These are phyloP conservation scores for Talaromyces trachyspermus DNA, from an alignment of 495 filamentous ascomycete genomes.

Conservation along the genomic window DNA sequence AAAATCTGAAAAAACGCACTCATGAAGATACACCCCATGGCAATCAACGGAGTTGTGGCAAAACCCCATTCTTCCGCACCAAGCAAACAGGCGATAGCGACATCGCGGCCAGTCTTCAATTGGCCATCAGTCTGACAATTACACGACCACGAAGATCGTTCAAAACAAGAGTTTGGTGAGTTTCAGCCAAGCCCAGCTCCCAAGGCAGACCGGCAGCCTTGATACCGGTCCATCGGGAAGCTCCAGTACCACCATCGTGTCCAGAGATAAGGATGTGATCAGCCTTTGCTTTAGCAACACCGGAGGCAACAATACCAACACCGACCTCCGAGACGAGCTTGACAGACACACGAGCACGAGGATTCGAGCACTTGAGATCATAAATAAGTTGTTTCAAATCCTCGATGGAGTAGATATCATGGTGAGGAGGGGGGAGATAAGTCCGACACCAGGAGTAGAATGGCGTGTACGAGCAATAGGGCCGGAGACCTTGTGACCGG, in stretches of 20 bases:
- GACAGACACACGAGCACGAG: conserved; percentile 89
- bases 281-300: conserved; percentile 97
- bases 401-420: conserved; percentile 99
- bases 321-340: conserved; percentile 98
- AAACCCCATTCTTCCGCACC: conserved; percentile 98
- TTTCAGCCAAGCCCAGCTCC: conserved; percentile 97
- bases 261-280: conserved; percentile 98
- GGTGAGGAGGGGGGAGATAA: conserved; percentile 99
- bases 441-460: conserved; percentile 96
- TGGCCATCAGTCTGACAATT: conserved; percentile 98
- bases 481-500: conserved; percentile 95
- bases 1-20: neutral
- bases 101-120: conserved; percentile 86
- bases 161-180: conserved; percentile 95
- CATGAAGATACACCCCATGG: conserved; percentile 98
- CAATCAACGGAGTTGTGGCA: conserved; percentile 93
- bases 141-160: conserved; percentile 97
- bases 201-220: conserved; percentile 98
- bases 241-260: conserved; percentile 96
- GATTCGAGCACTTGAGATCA: conserved; percentile 96
- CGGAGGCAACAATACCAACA: conserved; percentile 96
- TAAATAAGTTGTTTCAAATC: conserved; percentile 99
- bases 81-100: conserved; percentile 92
- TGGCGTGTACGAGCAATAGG: conserved; percentile 94
- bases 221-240: conserved; percentile 98